A percentile compares a stretch with the other conserved stretches of the same genome.
phyloP scores from a whole-genome alignment of 176 grass and related monocot species.

The Dactylis glomerata region DNA sequence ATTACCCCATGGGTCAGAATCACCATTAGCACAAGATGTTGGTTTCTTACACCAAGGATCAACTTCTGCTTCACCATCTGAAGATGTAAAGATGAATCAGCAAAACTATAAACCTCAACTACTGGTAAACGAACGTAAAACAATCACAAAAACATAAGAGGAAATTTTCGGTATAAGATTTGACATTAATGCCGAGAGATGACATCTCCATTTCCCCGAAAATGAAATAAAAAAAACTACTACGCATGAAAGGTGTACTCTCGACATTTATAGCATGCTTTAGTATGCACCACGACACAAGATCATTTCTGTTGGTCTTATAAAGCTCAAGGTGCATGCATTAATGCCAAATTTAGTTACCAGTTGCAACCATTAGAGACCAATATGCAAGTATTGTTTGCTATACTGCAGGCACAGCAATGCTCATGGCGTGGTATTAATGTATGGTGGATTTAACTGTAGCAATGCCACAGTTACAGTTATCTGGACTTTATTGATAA shows the following conservation, averaged over 20 bases:
- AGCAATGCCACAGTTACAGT: background rate
- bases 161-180: background rate
- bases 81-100: conserved; percentile 25
- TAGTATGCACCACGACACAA: background rate
- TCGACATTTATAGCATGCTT: background rate
- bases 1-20: conserved; percentile 51
- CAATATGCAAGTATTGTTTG: background rate
- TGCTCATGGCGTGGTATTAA: background rate
- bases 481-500: conserved; percentile 4
- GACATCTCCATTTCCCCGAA: background rate
- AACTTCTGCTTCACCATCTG: conserved; percentile 37
- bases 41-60: conserved; percentile 57
- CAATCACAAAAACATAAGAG: conserved; percentile 2
- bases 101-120: conserved; percentile 21
- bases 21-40: conserved; percentile 8
- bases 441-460: background rate
- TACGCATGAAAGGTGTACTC: background rate
- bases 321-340: background rate
- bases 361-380: background rate
- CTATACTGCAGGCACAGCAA: background rate
- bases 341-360: background rate
- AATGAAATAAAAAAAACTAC: background rate
- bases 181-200: background rate
- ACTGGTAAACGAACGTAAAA: background rate
- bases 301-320: background rate